Evolutionary conservation across 2,329 filamentous ascomycete species (phyloP).

Genomic region (Ascochyta fabae): DNA sequence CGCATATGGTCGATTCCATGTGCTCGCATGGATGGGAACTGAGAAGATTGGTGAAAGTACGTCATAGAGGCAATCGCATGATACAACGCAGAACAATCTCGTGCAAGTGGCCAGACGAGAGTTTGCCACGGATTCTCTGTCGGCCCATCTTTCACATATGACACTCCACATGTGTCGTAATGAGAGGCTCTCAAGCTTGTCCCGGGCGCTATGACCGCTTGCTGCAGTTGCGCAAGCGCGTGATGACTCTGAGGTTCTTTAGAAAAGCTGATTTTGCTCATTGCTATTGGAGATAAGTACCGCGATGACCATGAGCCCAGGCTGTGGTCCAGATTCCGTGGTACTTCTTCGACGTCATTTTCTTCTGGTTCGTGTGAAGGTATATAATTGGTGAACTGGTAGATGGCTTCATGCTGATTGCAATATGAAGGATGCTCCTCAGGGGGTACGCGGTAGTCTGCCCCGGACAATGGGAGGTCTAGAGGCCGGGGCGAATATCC

Average conservation of each 20-base stretch:
- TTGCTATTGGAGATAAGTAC: conserved; percentile 46
- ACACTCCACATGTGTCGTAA: conserved; percentile 70
- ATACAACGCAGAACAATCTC: conserved; percentile 68
- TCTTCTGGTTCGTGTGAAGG: conserved; percentile 44
- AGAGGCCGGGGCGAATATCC: conserved; percentile 57
- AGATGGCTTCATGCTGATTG: conserved; percentile 45
- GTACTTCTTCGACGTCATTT: conserved; percentile 64
- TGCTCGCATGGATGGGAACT: conserved; percentile 63
- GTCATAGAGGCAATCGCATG: conserved; percentile 74
- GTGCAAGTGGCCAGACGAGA: conserved; percentile 71
- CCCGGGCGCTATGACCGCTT: conserved; percentile 62
- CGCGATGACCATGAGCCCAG: conserved; percentile 48
- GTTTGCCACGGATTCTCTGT: conserved; percentile 76
- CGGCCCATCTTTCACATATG: conserved; percentile 73
- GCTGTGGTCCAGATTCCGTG: conserved; percentile 48
- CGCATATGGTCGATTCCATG: conserved; percentile 73
- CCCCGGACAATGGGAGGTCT: conserved; percentile 57
- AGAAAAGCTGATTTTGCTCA: conserved; percentile 45
- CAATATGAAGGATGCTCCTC: conserved; percentile 46
- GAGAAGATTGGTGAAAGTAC: conserved; percentile 69
- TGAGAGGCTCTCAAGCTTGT: conserved; percentile 69
- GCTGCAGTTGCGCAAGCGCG: conserved; percentile 54
- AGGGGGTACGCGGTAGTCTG: conserved; percentile 53
- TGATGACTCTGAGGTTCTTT: conserved; percentile 30
- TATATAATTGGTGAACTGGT: conserved; percentile 39